A percentile compares a stretch with the other conserved stretches of the same genome.
Conservation (phyloP, 192 early-diverging fungal species). For the Coemansia sp. region DNA sequence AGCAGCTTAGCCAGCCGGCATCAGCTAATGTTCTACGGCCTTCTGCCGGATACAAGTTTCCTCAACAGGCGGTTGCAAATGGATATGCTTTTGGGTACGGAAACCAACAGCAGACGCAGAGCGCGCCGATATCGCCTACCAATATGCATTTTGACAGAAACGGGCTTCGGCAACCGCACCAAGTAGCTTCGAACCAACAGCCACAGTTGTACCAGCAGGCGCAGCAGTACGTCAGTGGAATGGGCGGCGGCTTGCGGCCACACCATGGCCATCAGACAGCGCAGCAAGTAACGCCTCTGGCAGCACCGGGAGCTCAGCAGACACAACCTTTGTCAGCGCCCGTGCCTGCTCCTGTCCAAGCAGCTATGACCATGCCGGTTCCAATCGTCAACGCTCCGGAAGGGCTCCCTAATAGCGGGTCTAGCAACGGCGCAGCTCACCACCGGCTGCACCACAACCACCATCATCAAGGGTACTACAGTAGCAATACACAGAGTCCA, state of each 20-base stretch:
- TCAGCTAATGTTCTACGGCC: not conserved
- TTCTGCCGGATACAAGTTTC: not conserved
- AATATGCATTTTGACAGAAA: not conserved
- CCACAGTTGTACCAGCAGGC: not conserved
- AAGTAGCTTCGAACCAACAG: not conserved
- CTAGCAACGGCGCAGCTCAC: not conserved
- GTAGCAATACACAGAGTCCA: conserved; percentile 4
- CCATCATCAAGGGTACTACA: not conserved
- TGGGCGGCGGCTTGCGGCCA: not conserved
- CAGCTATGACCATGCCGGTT: not conserved
- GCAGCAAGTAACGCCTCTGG: not conserved
- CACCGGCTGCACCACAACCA: not conserved
- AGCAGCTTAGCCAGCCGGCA: not conserved
- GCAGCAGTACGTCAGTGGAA: not conserved
- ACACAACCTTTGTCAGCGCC: not conserved
- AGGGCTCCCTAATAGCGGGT: not conserved
- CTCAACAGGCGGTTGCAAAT: not conserved
- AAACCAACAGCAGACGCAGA: conserved; percentile 21
- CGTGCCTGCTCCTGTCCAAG: not conserved
- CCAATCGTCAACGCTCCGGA: not conserved
- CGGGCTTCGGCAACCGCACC: not conserved
- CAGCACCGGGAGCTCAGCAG: conserved; percentile 1
- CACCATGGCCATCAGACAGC: conserved; percentile 1
- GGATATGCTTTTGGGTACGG: not conserved
- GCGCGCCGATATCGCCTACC: conserved; percentile 35